Evolutionary conservation across 768 basidiomycete species (phyloP), one percentile per base, ranked within the genome.

Genomic region (Naganishia vaughanmartiniae): DNA sequence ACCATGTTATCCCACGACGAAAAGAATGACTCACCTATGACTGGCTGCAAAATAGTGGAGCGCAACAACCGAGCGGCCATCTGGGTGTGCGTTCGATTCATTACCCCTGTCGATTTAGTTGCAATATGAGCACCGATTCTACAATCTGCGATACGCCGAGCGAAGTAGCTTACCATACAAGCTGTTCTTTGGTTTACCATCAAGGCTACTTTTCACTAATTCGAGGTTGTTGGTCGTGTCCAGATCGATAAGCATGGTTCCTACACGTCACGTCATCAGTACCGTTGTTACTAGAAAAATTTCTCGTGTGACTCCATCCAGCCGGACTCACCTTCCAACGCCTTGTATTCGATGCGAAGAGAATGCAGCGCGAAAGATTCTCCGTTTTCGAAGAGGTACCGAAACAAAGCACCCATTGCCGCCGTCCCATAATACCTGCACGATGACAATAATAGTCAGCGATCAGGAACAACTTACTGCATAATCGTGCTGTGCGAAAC

Each of bases 181-280:
- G 0, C 91, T 91, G 79, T 91, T 87, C 1, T 83, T 76, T 0
- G 88, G 89, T 78, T 87, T 91, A 36, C 51, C 26, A 15, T 73
- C 74, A 5, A 87, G 78, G 76, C 87, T 85, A 77, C 94, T 98
- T 11, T 84, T 86, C 19, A 95, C 89, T 1, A 99, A 84, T 77
- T 99, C 96, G 7, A 99, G 85, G 78, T 95, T 93, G 51, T 86
- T 86, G 2, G 88, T 91, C 0, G 90, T 93, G 72, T 93, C 93
- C 0, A 88, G 85, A 77, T 98, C 96, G 73, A 99, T 90, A 85
- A 96, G 86, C 90, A 97, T 91, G 0, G 92, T 94, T 0, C 94
- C 94, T 78, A 33, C 14, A 26, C 55, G 15, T 7, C 19, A 26
- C 12, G 51, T 31, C 21, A 24, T n/a, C 1, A 42, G 17, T 28